Evolutionary conservation across 2,329 filamentous ascomycete genomes (phyloP).

Genomic region (Penicillium sp.): DNA sequence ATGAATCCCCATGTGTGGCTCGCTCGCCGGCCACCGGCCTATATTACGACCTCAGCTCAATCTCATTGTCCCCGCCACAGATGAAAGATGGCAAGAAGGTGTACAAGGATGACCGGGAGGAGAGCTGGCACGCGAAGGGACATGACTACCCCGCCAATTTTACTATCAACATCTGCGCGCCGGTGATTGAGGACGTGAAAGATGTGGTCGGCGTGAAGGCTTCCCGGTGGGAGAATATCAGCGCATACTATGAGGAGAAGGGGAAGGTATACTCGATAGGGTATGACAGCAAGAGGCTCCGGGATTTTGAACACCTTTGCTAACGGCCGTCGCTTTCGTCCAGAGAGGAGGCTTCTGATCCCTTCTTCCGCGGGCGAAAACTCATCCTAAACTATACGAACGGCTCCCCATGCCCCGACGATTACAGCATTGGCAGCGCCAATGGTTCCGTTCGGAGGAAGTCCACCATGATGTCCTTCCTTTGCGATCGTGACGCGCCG

Average conservation of each 20-base stretch:
- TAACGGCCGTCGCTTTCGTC: slow-evolving; percentile 4
- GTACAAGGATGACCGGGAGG: slow-evolving; percentile 38
- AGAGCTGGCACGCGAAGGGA: slow-evolving; percentile 50
- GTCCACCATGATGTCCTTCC: slow-evolving; percentile 85
- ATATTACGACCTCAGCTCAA: slow-evolving; percentile 62
- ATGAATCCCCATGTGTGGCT: slow-evolving; percentile 60
- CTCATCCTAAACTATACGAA: slow-evolving; percentile 73
- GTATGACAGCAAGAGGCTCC: slow-evolving; percentile 28
- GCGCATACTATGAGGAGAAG: slow-evolving; percentile 48
- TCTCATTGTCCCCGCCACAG: slow-evolving; percentile 52
- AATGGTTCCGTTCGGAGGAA: slow-evolving; percentile 48
- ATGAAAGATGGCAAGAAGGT: slow-evolving; percentile 41
- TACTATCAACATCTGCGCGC: slow-evolving; percentile 51
- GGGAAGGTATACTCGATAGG: slow-evolving; percentile 48
- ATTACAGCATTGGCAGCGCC: slow-evolving; percentile 26
- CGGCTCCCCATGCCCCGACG: slow-evolving; percentile 65
- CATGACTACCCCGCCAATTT: slow-evolving; percentile 53
- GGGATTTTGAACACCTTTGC: not conserved
- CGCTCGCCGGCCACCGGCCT: slow-evolving; percentile 59
- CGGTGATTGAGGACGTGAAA: slow-evolving; percentile 47
- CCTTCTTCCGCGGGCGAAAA: slow-evolving; percentile 54
- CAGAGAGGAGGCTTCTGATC: slow-evolving; percentile 46
- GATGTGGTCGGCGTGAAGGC: slow-evolving; percentile 48
- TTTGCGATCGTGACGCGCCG: slow-evolving; percentile 80
- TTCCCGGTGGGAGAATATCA: slow-evolving; percentile 46